Percentiles rank a stretch among this genome's conserved stretches.
Evolutionary conservation across 176 grass and related monocot genomes (phyloP).

Genomic region (Secale cereale): DNA sequence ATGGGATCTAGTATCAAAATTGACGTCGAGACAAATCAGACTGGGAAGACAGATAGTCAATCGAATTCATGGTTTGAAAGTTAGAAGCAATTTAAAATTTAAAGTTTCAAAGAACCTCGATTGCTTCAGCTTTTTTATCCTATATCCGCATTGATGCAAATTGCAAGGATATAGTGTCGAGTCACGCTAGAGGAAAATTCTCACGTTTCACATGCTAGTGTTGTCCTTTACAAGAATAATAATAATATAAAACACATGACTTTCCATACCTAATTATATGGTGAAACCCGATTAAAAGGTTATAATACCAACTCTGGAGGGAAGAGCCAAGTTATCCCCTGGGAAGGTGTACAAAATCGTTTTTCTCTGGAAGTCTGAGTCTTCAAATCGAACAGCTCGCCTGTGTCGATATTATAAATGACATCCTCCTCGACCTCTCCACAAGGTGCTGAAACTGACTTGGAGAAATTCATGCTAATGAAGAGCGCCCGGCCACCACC

Average conservation of each 20-base stretch:
- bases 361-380: background rate
- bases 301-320: background rate
- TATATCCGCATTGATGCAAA: too few relatives aligned
- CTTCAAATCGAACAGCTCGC: background rate
- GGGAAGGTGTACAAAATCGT: background rate
- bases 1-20: too few relatives aligned
- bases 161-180: too few relatives aligned
- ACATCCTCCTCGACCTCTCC: background rate
- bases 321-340: background rate
- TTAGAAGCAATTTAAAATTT: too few relatives aligned
- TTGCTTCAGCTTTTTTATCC: too few relatives aligned
- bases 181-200: too few relatives aligned
- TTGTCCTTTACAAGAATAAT: too few relatives aligned
- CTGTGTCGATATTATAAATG: background rate
- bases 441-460: background rate
- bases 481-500: background rate
- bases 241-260: background rate
- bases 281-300: background rate
- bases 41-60: too few relatives aligned
- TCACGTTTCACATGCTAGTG: too few relatives aligned
- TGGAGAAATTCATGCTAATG: background rate
- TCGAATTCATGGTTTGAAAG: too few relatives aligned
- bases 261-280: background rate
- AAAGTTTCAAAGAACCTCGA: too few relatives aligned
- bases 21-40: too few relatives aligned